A percentile compares a stretch with the other conserved stretches of the same genome.
These are phyloP conservation scores for Leccinellum rugosiceps DNA, from an alignment of 768 basidiomycete species.

Conservation along the genomic window DNA sequence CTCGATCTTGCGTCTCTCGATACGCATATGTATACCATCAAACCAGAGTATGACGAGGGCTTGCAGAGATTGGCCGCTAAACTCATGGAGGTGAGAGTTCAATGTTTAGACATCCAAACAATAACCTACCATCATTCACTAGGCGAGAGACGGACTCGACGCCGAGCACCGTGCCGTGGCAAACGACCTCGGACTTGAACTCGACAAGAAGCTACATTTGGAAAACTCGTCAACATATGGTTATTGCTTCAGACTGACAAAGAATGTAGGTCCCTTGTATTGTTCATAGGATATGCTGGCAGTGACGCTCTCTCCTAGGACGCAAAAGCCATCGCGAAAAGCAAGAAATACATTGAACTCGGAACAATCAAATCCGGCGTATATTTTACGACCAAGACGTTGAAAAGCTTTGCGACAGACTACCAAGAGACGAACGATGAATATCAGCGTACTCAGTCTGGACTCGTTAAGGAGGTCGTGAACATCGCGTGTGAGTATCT, in stretches of 20 bases:
- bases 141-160: slow-evolving; percentile 79
- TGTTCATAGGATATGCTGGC: not conserved
- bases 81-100: slow-evolving; percentile 48
- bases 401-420: slow-evolving; percentile 72
- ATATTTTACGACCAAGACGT: slow-evolving; percentile 77
- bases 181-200: slow-evolving; percentile 69
- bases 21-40: slow-evolving; percentile 85
- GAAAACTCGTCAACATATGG: slow-evolving; percentile 89
- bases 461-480: slow-evolving; percentile 89
- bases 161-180: slow-evolving; percentile 72
- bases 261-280: slow-evolving; percentile 56
- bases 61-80: slow-evolving; percentile 67
- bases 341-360: slow-evolving; percentile 76
- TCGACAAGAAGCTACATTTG: slow-evolving; percentile 93
- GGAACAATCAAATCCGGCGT: slow-evolving; percentile 82
- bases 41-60: slow-evolving; percentile 82
- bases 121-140: not conserved
- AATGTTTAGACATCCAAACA: not conserved
- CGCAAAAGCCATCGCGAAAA: slow-evolving; percentile 60
- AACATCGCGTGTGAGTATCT: slow-evolving; percentile 74
- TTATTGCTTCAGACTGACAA: slow-evolving; percentile 90
- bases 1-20: slow-evolving; percentile 87
- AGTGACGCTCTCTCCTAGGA: slow-evolving; percentile 50
- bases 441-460: slow-evolving; percentile 75
- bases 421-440: slow-evolving; percentile 62